phyloP scores from a whole-genome alignment of 768 basidiomycete genomes.

The Mycena indigotica region DNA sequence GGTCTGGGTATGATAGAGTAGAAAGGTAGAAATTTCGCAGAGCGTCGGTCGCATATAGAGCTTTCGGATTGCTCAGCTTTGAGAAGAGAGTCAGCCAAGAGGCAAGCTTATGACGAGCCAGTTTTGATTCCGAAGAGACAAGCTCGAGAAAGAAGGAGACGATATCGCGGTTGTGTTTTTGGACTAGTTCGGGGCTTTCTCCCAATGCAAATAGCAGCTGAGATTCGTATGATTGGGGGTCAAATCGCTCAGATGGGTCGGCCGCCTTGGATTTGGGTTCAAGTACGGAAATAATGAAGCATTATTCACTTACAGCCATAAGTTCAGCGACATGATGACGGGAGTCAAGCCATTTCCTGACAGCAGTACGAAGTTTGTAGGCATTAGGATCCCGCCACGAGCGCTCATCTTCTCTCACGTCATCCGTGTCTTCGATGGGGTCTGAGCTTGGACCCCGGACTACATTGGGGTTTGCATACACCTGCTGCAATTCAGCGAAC shows the following conservation, averaged over 20 bases:
- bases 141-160: constrained; percentile 78
- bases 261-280: constrained; percentile 30
- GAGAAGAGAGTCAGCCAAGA: constrained; percentile 85
- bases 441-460: constrained; percentile 17
- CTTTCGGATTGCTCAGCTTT: constrained; percentile 93
- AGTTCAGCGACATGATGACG: constrained; percentile 30
- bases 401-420: constrained; percentile 70
- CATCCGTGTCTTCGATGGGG: constrained; percentile 30
- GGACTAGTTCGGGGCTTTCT: constrained; percentile 70
- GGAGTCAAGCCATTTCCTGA: constrained; percentile 51
- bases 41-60: constrained; percentile 66
- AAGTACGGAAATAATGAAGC: constrained; percentile 17
- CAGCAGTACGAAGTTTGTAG: constrained; percentile 55
- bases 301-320: constrained; percentile 33
- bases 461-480: constrained; percentile 26
- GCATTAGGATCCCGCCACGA: constrained; percentile 78
- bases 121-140: constrained; percentile 34
- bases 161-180: constrained; percentile 86
- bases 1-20: constrained; percentile 86
- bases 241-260: constrained; percentile 58
- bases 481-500: constrained; percentile 59
- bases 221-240: constrained; percentile 72
- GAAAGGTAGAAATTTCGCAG: constrained; percentile 67
- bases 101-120: constrained; percentile 63
- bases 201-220: constrained; percentile 75